Conservation (phyloP, 2,329 filamentous ascomycete species). For the Alternaria alternata region DNA sequence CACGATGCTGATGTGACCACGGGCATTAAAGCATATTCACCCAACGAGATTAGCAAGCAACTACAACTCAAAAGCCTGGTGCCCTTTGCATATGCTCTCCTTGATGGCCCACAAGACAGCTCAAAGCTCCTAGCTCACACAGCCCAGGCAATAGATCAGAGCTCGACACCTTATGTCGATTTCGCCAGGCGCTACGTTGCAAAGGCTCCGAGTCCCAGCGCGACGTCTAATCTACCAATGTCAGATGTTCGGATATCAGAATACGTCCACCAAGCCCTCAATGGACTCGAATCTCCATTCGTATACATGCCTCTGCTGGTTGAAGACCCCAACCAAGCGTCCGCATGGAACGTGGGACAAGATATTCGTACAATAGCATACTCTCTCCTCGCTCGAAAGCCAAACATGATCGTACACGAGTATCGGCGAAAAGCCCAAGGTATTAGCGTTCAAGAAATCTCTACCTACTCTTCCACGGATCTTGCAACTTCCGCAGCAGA, state of each 20-base stretch:
- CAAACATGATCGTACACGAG: slow-evolving; percentile 41
- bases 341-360: slow-evolving; percentile 54
- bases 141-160: slow-evolving; percentile 31
- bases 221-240: slow-evolving; percentile 24
- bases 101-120: slow-evolving; percentile 40
- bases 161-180: slow-evolving; percentile 30
- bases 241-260: slow-evolving; percentile 48
- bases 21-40: slow-evolving; percentile 52
- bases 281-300: slow-evolving; percentile 22
- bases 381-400: slow-evolving; percentile 38
- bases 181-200: slow-evolving; percentile 44
- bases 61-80: slow-evolving; percentile 55
- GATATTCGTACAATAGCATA: slow-evolving; percentile 52
- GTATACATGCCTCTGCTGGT: slow-evolving; percentile 73
- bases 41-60: slow-evolving; percentile 54
- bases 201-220: not conserved
- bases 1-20: slow-evolving; percentile 63
- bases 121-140: slow-evolving; percentile 37
- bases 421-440: slow-evolving; percentile 50
- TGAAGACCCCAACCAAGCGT: slow-evolving; percentile 54
- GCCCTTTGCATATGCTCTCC: slow-evolving; percentile 53
- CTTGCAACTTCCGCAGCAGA: slow-evolving; percentile 6
- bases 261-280: slow-evolving; percentile 34
- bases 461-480: slow-evolving; percentile 15
- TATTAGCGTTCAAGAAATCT: slow-evolving; percentile 30